Percentiles rank a stretch among this genome's conserved stretches.
phyloP scores from a whole-genome alignment of 2,329 filamentous ascomycete genomes.

The Fusarium subglutinans region DNA sequence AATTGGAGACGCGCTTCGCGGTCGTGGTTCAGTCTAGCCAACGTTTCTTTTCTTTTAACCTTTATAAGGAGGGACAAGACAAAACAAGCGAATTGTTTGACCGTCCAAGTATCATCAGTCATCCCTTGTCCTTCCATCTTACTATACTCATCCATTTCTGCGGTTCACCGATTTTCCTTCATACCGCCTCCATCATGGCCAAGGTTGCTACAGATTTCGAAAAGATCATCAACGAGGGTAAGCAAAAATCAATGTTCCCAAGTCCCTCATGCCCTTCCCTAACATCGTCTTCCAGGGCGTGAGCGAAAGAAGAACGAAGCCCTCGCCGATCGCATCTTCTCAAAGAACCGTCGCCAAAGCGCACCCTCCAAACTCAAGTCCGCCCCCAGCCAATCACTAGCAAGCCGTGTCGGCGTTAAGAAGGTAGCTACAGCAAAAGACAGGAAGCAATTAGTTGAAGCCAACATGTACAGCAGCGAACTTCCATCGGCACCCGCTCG shows the following conservation, averaged over 20 bases:
- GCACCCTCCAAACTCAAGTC: slow-evolving; percentile 61
- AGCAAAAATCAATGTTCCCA: neutral
- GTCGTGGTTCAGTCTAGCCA: slow-evolving; percentile 33
- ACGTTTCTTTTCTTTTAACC: slow-evolving; percentile 31
- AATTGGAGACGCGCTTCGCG: slow-evolving; percentile 41
- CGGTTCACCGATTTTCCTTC: neutral
- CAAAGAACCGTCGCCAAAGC: slow-evolving; percentile 66
- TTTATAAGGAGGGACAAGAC: slow-evolving; percentile 1
- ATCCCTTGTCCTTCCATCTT: neutral
- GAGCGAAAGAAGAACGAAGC: slow-evolving; percentile 76
- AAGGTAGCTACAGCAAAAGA: slow-evolving; percentile 62
- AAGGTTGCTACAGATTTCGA: slow-evolving; percentile 61
- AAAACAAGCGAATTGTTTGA: slow-evolving; percentile 12
- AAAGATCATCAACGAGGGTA: slow-evolving; percentile 65
- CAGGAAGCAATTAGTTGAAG: slow-evolving; percentile 12
- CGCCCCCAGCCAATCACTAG: slow-evolving; percentile 64
- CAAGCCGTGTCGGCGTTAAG: slow-evolving; percentile 76
- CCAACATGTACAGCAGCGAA: slow-evolving; percentile 33
- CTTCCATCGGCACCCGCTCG: slow-evolving; percentile 33
- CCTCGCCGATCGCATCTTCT: slow-evolving; percentile 78
- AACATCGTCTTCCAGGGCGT: slow-evolving; percentile 57
- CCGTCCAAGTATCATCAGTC: neutral
- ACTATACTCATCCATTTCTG: neutral
- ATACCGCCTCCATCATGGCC: slow-evolving; percentile 47
- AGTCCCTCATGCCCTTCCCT: neutral